Percentiles rank a stretch among this genome's conserved stretches.
Evolutionary conservation across 805 yeast species (phyloP).

Genomic region (Monosporozyma solicola): DNA sequence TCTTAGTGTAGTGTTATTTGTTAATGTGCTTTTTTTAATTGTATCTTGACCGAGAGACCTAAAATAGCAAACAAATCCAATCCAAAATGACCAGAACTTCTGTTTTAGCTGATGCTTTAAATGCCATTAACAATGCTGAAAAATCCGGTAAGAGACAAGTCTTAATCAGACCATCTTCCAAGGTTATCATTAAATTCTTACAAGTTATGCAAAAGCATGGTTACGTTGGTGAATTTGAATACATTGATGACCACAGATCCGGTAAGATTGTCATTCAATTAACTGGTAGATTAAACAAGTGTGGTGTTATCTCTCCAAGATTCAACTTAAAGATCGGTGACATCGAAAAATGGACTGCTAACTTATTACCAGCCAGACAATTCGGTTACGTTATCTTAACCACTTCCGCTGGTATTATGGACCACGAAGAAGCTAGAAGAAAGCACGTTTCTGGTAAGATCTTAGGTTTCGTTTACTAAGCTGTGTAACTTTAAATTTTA

Average conservation of each 20-base stretch:
- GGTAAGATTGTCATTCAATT: slow-evolving; percentile 94
- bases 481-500: background rate
- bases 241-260: slow-evolving; percentile 97
- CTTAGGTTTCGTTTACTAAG: slow-evolving; percentile 91
- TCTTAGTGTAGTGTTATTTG: background rate
- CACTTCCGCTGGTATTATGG: slow-evolving; percentile 99
- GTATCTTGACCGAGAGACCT: background rate
- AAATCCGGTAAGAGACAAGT: slow-evolving; percentile 99
- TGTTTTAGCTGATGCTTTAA: slow-evolving; percentile 96
- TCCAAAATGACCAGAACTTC: slow-evolving; percentile 89
- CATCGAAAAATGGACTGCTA: slow-evolving; percentile 96
- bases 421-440: slow-evolving; percentile 99
- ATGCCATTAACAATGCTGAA: slow-evolving; percentile 97
- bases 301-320: slow-evolving; percentile 98
- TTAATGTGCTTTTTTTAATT: background rate
- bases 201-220: slow-evolving; percentile 97
- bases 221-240: slow-evolving; percentile 97
- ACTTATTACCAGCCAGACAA: slow-evolving; percentile 97
- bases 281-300: slow-evolving; percentile 96
- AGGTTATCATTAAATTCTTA: slow-evolving; percentile 92
- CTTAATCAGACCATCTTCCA: slow-evolving; percentile 93
- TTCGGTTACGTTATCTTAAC: slow-evolving; percentile 96
- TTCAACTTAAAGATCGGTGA: slow-evolving; percentile 92
- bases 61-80: background rate
- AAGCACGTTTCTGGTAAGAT: slow-evolving; percentile 98